phyloP scores from a whole-genome alignment of 2,329 filamentous ascomycete genomes.

The Dactylonectria estremocensis region DNA sequence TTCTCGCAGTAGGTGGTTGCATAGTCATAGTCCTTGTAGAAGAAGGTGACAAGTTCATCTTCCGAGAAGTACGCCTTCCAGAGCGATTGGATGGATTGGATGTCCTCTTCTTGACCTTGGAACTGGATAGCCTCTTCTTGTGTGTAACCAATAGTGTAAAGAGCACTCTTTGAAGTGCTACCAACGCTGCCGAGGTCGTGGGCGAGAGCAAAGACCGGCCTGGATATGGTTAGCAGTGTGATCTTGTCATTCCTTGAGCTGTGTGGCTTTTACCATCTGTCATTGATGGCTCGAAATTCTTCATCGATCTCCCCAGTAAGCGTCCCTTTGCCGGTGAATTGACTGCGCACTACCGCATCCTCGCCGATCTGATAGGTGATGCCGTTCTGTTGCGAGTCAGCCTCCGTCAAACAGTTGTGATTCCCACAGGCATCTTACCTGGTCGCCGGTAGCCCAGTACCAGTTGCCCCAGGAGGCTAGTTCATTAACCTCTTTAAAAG shows the following conservation, averaged over 20 bases:
- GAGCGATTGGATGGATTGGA: conserved; percentile 74
- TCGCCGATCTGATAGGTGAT: conserved; percentile 80
- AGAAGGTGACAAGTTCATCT: conserved; percentile 77
- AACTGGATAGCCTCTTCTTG: conserved; percentile 78
- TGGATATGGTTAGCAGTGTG: neutral
- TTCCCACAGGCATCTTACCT: neutral
- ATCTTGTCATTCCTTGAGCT: neutral
- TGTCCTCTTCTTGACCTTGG: neutral
- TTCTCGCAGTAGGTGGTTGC: conserved; percentile 71
- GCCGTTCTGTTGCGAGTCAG: conserved; percentile 47
- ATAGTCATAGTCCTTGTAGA: conserved; percentile 80
- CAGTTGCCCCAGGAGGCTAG: conserved; percentile 87
- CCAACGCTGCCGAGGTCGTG: conserved; percentile 69
- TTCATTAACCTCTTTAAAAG: conserved; percentile 78
- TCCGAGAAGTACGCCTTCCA: conserved; percentile 81
- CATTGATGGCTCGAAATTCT: conserved; percentile 65
- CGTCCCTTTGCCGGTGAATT: conserved; percentile 75
- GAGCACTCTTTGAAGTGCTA: conserved; percentile 57
- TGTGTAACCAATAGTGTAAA: conserved; percentile 84
- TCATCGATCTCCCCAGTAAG: conserved; percentile 76
- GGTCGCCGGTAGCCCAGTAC: conserved; percentile 73
- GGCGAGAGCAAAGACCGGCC: conserved; percentile 84
- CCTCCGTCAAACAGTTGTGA: neutral
- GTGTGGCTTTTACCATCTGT: conserved; percentile 55
- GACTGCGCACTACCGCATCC: conserved; percentile 75